Evolutionary conservation across 805 yeast species (phyloP).

Genomic region (Spathaspora boniae): DNA sequence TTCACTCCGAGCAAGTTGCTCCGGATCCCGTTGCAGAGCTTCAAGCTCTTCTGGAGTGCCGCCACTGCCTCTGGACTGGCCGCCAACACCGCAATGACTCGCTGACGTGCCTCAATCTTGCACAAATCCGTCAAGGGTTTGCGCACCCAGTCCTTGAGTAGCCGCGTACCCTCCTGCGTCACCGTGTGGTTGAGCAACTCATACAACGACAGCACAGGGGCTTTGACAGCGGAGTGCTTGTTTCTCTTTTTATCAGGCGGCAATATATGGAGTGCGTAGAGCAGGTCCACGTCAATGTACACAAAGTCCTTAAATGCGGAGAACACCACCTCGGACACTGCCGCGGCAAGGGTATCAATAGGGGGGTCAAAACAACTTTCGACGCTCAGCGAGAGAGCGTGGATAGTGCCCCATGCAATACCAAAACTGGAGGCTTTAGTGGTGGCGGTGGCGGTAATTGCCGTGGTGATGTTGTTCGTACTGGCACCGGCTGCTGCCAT

Average conservation of each 20-base stretch:
- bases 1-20: slow-evolving; percentile 2
- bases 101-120: slow-evolving; percentile 4
- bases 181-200: slow-evolving; percentile 6
- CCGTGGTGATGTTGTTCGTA: too few species aligned
- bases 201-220: slow-evolving; percentile 3
- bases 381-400: slow-evolving; percentile 5
- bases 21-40: slow-evolving; percentile 2
- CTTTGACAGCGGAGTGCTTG: background rate
- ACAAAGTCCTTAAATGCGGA: slow-evolving; percentile 4
- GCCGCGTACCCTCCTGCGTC: slow-evolving; percentile 6
- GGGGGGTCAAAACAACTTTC: background rate
- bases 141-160: slow-evolving; percentile 10
- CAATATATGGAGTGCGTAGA: slow-evolving; percentile 7
- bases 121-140: slow-evolving; percentile 6
- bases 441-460: too few species aligned
- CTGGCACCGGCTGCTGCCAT: too few species aligned
- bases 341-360: background rate
- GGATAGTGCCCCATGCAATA: too few species aligned
- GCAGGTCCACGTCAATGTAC: slow-evolving; percentile 11
- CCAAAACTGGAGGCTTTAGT: too few species aligned
- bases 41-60: slow-evolving; percentile 2
- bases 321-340: slow-evolving; percentile 1
- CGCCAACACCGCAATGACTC: slow-evolving; percentile 1
- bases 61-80: slow-evolving; percentile 3
- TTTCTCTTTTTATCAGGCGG: background rate